A percentile compares a stretch with the other conserved stretches of the same genome.
Evolutionary conservation across 306 rosid genomes (phyloP).

Genomic region (Vigna angularis): DNA sequence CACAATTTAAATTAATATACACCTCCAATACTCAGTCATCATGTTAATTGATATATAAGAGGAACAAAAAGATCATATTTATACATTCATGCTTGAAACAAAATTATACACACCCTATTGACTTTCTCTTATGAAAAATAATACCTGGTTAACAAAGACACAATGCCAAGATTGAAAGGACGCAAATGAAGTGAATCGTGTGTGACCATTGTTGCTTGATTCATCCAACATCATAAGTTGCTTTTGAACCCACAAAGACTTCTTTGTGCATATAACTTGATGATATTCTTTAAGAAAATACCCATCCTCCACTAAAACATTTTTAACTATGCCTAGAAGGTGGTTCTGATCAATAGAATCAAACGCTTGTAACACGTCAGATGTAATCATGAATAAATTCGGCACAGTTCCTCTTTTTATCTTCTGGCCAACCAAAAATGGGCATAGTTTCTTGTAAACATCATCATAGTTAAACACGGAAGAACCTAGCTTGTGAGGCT

Average conservation of each 20-base stretch:
- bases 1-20: neutral
- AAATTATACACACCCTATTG: neutral
- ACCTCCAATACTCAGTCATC: neutral
- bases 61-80: constrained; percentile 24
- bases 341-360: constrained; percentile 83
- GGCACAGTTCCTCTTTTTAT: constrained; percentile 52
- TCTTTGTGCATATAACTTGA: constrained; percentile 66
- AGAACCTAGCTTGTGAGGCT: constrained; percentile 79
- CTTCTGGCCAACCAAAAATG: constrained; percentile 62
- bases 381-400: constrained; percentile 62
- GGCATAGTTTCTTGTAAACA: constrained; percentile 69
- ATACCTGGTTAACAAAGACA: constrained; percentile 76
- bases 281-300: constrained; percentile 62
- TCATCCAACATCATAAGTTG: constrained; percentile 50
- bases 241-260: constrained; percentile 71
- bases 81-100: constrained; percentile 7
- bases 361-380: constrained; percentile 89
- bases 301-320: constrained; percentile 53
- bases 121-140: constrained; percentile 1
- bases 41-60: neutral
- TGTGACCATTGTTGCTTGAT: constrained; percentile 38
- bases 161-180: constrained; percentile 47
- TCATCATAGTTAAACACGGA: constrained; percentile 94
- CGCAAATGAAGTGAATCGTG: constrained; percentile 45
- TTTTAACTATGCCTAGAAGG: constrained; percentile 69